These are phyloP conservation scores for Avena insularis DNA, from an alignment of 176 grass and related monocot genomes.

Conservation along the genomic window DNA sequence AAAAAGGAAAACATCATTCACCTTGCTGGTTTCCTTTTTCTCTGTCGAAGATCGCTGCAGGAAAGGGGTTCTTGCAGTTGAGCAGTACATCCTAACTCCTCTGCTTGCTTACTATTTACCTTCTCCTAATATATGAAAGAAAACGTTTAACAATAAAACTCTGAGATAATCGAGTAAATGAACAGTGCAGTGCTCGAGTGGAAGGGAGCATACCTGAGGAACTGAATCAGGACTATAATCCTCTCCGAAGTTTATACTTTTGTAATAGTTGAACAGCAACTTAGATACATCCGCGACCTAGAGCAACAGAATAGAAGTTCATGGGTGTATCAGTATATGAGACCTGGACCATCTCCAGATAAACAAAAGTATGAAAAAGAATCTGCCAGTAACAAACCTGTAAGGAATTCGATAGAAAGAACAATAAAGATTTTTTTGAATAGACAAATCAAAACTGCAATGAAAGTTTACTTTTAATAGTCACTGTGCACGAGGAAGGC, in stretches of 20 bases:
- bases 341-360: constrained; percentile 22
- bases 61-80: constrained; percentile 42
- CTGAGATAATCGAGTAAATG: not conserved
- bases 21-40: constrained; percentile 55
- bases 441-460: constrained; percentile 1
- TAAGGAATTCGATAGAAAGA: constrained; percentile 6
- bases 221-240: constrained; percentile 33
- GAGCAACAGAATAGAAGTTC: constrained; percentile 30
- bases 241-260: constrained; percentile 70
- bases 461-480: constrained; percentile 10
- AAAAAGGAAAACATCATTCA: constrained; percentile 38
- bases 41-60: constrained; percentile 37
- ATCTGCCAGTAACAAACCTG: not conserved
- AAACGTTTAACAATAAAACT: constrained; percentile 16
- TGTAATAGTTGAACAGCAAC: constrained; percentile 61
- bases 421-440: not conserved
- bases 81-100: constrained; percentile 15
- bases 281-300: constrained; percentile 80
- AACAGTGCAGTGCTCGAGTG: not conserved
- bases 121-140: constrained; percentile 34
- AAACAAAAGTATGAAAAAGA: not conserved
- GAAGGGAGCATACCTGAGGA: constrained; percentile 43
- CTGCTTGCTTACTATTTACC: constrained; percentile 20
- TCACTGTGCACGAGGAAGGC: no score
- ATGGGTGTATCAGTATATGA: constrained; percentile 13